Evolutionary conservation across 495 filamentous ascomycete species (phyloP).

Genomic region (Jackrogersella multiformis): DNA sequence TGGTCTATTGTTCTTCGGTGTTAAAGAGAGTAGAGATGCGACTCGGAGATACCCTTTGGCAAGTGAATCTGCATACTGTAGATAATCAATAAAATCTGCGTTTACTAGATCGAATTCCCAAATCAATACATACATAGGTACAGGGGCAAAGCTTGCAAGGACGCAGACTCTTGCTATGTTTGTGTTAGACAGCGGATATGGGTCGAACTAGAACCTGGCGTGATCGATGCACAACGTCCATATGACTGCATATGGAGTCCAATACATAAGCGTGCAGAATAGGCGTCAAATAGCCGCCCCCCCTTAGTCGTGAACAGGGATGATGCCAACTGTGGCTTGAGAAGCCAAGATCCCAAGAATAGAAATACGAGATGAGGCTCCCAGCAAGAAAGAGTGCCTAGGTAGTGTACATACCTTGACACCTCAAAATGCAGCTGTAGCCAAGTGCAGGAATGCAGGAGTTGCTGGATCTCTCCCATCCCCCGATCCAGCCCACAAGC

Average conservation of each 20-base stretch:
- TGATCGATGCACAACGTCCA: constrained; percentile 22
- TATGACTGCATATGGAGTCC: constrained; percentile 15
- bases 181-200: constrained; percentile 13
- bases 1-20: constrained; percentile 10
- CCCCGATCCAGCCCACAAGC: constrained; percentile 9
- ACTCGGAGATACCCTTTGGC: constrained; percentile 25
- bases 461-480: constrained; percentile 14
- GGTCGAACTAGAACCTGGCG: constrained; percentile 25
- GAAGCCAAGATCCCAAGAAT: constrained; percentile 31
- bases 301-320: constrained; percentile 22
- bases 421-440: constrained; percentile 23
- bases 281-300: constrained; percentile 37
- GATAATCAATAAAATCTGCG: constrained; percentile 11
- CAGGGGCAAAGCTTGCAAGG: constrained; percentile 6
- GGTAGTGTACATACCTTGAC: constrained; percentile 1
- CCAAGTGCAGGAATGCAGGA: constrained; percentile 33
- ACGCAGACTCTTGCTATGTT: constrained; percentile 4
- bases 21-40: not conserved
- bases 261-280: constrained; percentile 37
- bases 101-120: constrained; percentile 4
- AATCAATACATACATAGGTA: not conserved
- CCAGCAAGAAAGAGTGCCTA: constrained; percentile 19
- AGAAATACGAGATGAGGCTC: constrained; percentile 43
- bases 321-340: constrained; percentile 24
- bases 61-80: not conserved